Evolutionary conservation across 2,329 filamentous ascomycete species (phyloP).

Genomic region (Westerdykella aurantiaca): DNA sequence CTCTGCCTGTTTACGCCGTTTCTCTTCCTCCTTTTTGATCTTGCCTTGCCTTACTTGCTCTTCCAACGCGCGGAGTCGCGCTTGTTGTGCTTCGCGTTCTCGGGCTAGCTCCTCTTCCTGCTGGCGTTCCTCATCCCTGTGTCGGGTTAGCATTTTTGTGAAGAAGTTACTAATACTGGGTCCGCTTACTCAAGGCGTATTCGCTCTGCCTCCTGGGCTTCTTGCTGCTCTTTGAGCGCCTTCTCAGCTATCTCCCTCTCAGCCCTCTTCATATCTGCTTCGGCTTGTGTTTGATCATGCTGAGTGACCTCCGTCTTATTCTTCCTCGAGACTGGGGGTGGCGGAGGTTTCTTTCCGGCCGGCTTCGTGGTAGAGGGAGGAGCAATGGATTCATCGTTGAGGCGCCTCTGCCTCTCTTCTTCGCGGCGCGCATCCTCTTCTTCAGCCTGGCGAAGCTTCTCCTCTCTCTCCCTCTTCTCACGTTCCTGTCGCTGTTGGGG

Average conservation of each 20-base stretch:
- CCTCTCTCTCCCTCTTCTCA: slow-evolving; percentile 79
- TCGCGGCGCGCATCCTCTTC: slow-evolving; percentile 90
- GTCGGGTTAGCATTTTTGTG: slow-evolving; percentile 22
- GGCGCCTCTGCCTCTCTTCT: slow-evolving; percentile 73
- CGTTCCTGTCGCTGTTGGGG: slow-evolving; percentile 80
- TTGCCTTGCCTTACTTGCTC: slow-evolving; percentile 92
- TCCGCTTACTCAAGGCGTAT: slow-evolving; percentile 74
- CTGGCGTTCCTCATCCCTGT: slow-evolving; percentile 64
- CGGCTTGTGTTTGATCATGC: slow-evolving; percentile 52
- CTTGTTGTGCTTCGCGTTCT: slow-evolving; percentile 74
- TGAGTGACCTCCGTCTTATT: slow-evolving; percentile 51
- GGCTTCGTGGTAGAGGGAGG: slow-evolving; percentile 50
- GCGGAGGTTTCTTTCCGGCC: slow-evolving; percentile 51
- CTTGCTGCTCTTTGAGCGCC: slow-evolving; percentile 62
- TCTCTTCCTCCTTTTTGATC: slow-evolving; percentile 93
- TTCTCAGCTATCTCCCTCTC: slow-evolving; percentile 52
- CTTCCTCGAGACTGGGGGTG: slow-evolving; percentile 70
- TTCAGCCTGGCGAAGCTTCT: slow-evolving; percentile 82
- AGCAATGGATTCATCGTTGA: slow-evolving; percentile 68
- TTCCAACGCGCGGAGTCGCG: slow-evolving; percentile 81
- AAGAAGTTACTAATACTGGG: background rate
- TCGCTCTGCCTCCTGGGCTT: slow-evolving; percentile 67
- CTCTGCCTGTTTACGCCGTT: slow-evolving; percentile 83
- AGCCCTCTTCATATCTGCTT: slow-evolving; percentile 55
- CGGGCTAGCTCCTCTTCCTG: slow-evolving; percentile 76